phyloP scores from a whole-genome alignment of 495 filamentous ascomycete species.

The Tuber aestivum region DNA sequence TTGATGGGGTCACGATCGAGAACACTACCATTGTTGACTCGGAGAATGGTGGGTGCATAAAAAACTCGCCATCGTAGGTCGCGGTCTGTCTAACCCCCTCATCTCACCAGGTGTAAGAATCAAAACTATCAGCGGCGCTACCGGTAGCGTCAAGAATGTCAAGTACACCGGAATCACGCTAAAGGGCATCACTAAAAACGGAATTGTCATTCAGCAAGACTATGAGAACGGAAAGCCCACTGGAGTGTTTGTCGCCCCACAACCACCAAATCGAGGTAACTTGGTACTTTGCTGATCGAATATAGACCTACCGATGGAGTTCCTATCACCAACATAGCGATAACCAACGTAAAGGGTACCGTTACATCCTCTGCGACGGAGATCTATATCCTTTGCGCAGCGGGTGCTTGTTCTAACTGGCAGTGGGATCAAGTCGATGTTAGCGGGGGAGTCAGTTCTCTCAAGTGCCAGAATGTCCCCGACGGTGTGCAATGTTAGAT shows the following conservation, averaged over 20 bases:
- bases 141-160: conserved; percentile 54
- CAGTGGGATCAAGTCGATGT: conserved; percentile 49
- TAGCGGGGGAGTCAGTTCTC: conserved; percentile 49
- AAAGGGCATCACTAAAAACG: conserved; percentile 55
- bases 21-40: conserved; percentile 53
- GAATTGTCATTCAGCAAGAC: conserved; percentile 64
- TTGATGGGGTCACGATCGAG: conserved; percentile 53
- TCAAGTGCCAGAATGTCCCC: conserved; percentile 47
- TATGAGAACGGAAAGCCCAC: conserved; percentile 60
- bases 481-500: conserved; percentile 46
- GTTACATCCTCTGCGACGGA: conserved; percentile 47
- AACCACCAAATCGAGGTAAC: neutral
- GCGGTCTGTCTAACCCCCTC: neutral
- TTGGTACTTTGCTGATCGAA: conserved; percentile 2
- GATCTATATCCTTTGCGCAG: conserved; percentile 54
- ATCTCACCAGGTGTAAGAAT: conserved; percentile 49
- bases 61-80: neutral
- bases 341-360: conserved; percentile 52
- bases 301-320: conserved; percentile 54
- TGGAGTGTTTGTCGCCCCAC: conserved; percentile 43
- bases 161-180: conserved; percentile 59
- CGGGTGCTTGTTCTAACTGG: conserved; percentile 49
- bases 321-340: conserved; percentile 55
- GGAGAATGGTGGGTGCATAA: conserved; percentile 46
- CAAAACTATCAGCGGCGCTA: conserved; percentile 57